Base-by-base conservation (phyloP, 2,329 filamentous ascomycete species). In the Clarireedia monteithiana region DNA sequence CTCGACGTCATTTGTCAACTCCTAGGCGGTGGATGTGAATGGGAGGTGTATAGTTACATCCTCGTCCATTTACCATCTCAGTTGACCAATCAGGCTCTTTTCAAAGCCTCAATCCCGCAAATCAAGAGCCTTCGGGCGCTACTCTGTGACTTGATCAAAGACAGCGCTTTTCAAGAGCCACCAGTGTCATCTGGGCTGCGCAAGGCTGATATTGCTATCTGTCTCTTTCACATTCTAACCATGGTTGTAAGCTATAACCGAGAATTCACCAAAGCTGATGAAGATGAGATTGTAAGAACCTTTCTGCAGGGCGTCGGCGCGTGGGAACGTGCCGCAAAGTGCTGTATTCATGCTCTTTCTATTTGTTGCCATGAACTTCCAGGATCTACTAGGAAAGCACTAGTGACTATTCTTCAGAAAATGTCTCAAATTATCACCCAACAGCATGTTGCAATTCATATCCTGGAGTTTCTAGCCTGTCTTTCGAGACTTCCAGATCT, bases 341-440 rank as follows among this genome's bases (percentile, higher is more conserved):
- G 85, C 59, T 99, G 94, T 71, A 96, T 99, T 53, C 92, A 99
- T 69, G 92, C 92, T 0, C 76, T 99, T 20, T 91, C 91, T 0
- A 87, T 99, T 58, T 97, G 92, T 74, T 96, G 91, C 69, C 91
- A 96, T 66, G 94, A 99, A 70, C 81, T 96, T 26, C 91, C 94
- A 2, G 79, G 88, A 17, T 92, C 92, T 12, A 88, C 91, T 51
- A 89, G 87, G 67, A 95, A 92, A 68, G 86, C 85, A 20, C 77
- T 97, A 58, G 88, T 92, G 47, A 87, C 84, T 47, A 89, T 97
- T 62, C 77, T 99, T 55, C 88, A 91, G 66, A 92, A 90, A 68
- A 95, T 99, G 89, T 87, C 91, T 1, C 89, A 91, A 64, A 95
- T 96, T 66, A 95, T 99, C 66, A 97, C 94, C 1, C 91, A 96